Base-by-base conservation (phyloP, 2,329 filamentous ascomycete genomes). In the Fusarium sp. region DNA sequence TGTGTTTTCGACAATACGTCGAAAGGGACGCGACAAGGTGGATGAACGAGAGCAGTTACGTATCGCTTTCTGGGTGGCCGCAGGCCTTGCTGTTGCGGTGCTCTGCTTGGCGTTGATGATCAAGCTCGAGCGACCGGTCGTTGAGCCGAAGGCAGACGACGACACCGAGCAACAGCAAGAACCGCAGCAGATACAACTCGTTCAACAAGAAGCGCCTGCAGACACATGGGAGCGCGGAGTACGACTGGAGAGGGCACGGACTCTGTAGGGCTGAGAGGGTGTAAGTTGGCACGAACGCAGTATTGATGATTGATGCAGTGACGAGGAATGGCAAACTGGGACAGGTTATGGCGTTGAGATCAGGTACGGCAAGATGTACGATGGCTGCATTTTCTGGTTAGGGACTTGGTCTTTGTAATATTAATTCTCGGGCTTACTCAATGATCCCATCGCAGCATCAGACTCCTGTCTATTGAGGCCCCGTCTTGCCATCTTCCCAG, bases 21-120 rank as follows among this genome's bases (percentile, higher is more conserved):
- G 54, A 8, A 65, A 66, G 11, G 68, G 68, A 3, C 70, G 55
- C 2, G 72, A 69, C 11, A 60, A 76, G 6, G 69, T 85, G 28
- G 85, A 85, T 0, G 58, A 81, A 53, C 80, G 80, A 40, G 68
- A 82, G 65, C 91, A 89, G 65, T 92, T 92, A 75, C 86, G 89
- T 75, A 85, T 87, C 23, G 89, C 87, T 1, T 92, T 92, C 70
- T 91, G 90, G 90, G 88, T 90, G 40, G 87, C 89, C 61, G 82
- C 89, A 18, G 90, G 83, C 2, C 83, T 86, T 57, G 86, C 89
- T 0, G 82, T 77, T 3, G 70, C 86, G 2, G 84, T 87, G 1
- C 66, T 92, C 57, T n/a, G 80, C 2, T 76, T 92, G 23, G 85
- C 90, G 62, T 80, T 88, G 0, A 89, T 88, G 41, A 86, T 91